A percentile compares a stretch with the other conserved stretches of the same genome.
These are phyloP conservation scores for Botryosphaeria dothidea DNA, from an alignment of 2,329 filamentous ascomycete species.

Conservation along the genomic window DNA sequence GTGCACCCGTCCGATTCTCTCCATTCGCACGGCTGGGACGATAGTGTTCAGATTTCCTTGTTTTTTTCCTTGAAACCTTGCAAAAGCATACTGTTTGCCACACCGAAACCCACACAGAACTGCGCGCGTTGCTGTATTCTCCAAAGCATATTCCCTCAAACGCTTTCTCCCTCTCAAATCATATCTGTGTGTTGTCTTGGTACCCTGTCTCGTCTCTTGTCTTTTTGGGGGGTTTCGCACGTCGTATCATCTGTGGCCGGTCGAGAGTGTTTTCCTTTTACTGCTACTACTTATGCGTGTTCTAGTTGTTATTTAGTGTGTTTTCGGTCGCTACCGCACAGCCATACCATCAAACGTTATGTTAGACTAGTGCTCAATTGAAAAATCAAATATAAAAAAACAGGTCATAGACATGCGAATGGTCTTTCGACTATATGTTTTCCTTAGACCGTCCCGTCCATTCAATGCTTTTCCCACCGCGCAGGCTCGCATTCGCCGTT, in stretches of 20 bases:
- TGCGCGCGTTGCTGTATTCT: slow-evolving; percentile 8
- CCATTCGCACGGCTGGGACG: slow-evolving; percentile 7
- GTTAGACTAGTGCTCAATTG: slow-evolving; percentile 17
- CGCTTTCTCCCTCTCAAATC: slow-evolving; percentile 4
- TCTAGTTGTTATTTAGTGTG: slow-evolving; percentile 13
- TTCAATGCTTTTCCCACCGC: background rate
- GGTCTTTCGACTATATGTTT: background rate
- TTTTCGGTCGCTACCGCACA: slow-evolving; percentile 14
- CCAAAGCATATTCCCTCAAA: slow-evolving; percentile 14
- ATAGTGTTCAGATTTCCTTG: slow-evolving; percentile 15
- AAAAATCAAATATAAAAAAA: slow-evolving; percentile 3
- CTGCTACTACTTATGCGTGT: slow-evolving; percentile 5
- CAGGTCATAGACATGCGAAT: background rate
- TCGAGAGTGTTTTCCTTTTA: slow-evolving; percentile 9
- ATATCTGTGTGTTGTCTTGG: slow-evolving; percentile 3
- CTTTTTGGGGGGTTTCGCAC: background rate
- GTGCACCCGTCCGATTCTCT: slow-evolving; percentile 2
- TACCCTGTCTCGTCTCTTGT: slow-evolving; percentile 2
- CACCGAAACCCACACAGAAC: background rate
- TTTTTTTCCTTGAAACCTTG: slow-evolving; percentile 7
- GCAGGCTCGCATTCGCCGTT: background rate
- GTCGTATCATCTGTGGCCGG: slow-evolving; percentile 3
- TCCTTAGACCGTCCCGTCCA: background rate
- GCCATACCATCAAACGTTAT: slow-evolving; percentile 9
- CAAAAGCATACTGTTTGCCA: slow-evolving; percentile 12